Evolutionary conservation across 768 basidiomycete species (phyloP), one percentile per base, ranked within the genome.

Genomic region (Hypsizygus marmoreus): DNA sequence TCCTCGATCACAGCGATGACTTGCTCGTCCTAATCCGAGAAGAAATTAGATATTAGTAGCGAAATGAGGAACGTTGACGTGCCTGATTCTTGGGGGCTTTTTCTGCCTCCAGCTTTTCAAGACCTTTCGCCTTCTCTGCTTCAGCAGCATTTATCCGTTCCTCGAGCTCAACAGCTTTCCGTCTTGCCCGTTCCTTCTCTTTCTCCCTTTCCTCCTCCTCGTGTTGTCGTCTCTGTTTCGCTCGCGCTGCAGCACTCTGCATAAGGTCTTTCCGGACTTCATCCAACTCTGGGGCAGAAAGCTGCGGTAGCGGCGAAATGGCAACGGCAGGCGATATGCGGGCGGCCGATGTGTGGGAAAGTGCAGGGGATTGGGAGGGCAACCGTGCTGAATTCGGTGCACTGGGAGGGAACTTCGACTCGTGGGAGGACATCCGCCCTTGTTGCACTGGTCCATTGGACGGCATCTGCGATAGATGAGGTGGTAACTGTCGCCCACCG

Each of bases 201-300:
- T 80, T 84, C 59, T 90, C 84, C 12, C 91, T 76, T 54, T 88
- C 85, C 50, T 83, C 86, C 60, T 95, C 93, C 55, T 94, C 92
- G 40, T 86, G 77, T 57, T 89, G 84, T 36, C 90, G 72, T 43
- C 92, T 74, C 50, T 86, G 78, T 57, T 81, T 85, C 5, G 92
- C 92, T 30, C 91, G 79, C 50, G 89, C 91, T 2, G 92, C 92
- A 5, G 88, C 88, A 43, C 66, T 78, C 49, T 91, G 91, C 92
- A 94, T 93, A 13, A 84, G 69, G 35, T 82, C 81, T 61, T 88
- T 87, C 46, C 79, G 76, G n/a, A 71, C 78, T 40, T 81, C 81
- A 40, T 91, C 86, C 23, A 88, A 57, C 44, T 82, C 81, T 25
- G 69, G 58, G 2, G 70, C 61, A 19, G 60, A 58, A 6, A 71